Evolutionary conservation across 1,284 basidiomycete species (phyloP).

Genomic region (Athelia psychrophila): DNA sequence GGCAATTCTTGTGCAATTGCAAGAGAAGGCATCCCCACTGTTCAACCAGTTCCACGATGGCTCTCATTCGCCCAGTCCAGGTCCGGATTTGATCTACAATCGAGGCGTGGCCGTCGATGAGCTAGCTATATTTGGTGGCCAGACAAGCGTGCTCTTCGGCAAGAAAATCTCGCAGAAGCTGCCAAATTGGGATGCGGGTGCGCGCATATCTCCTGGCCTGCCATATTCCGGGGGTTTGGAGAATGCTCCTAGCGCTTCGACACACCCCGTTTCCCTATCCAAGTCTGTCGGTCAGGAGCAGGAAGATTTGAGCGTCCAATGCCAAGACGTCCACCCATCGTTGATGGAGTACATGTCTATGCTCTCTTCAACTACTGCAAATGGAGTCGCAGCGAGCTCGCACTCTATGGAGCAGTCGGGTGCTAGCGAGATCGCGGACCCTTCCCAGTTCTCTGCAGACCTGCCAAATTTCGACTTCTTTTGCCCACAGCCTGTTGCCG

Average conservation of each 20-base stretch:
- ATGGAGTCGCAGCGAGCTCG: too few species aligned
- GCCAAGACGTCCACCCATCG: constrained; percentile 26
- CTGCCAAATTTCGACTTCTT: too few species aligned
- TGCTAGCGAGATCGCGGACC: too few species aligned
- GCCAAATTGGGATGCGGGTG: background rate
- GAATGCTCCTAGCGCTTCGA: background rate
- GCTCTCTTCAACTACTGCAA: background rate
- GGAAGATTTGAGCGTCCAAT: background rate
- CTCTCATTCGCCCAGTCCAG: constrained; percentile 20
- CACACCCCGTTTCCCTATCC: constrained; percentile 5
- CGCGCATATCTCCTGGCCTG: background rate
- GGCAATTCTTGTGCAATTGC: constrained; percentile 46
- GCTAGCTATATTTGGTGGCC: constrained; percentile 67
- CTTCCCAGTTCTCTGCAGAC: too few species aligned
- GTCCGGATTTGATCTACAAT: constrained; percentile 26
- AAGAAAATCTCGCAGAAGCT: constrained; percentile 37
- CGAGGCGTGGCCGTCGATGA: constrained; percentile 53
- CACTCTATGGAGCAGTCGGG: too few species aligned
- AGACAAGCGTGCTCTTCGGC: constrained; percentile 53
- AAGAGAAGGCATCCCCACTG: constrained; percentile 47
- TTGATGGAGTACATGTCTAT: constrained; percentile 24
- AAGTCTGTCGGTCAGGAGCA: constrained; percentile 12
- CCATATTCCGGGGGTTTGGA: too few species aligned
- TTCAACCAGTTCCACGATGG: constrained; percentile 40
- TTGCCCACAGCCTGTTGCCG: too few species aligned